Evolutionary conservation across 2,329 filamentous ascomycete genomes (phyloP).

Genomic region (Fusarium sp.): DNA sequence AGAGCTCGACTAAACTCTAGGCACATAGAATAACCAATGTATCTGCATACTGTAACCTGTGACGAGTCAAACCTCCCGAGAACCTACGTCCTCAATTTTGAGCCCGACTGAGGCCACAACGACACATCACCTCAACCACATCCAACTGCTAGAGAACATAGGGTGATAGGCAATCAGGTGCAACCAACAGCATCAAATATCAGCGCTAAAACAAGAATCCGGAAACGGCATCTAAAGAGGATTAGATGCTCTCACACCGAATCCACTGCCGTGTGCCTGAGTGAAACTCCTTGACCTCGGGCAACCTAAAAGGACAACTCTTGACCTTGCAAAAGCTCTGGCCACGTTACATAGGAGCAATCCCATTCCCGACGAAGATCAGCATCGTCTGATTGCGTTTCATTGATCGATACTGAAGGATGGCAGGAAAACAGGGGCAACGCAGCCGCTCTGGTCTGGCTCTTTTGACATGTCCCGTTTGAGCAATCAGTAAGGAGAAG

Average conservation of each 20-base stretch:
- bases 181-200: not conserved
- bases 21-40: constrained; percentile 15
- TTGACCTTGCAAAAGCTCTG: constrained; percentile 10
- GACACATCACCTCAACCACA: constrained; percentile 8
- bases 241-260: constrained; percentile 6
- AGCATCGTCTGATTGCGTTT: constrained; percentile 14
- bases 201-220: constrained; percentile 40
- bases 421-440: constrained; percentile 19
- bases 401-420: constrained; percentile 17
- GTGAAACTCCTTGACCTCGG: constrained; percentile 9
- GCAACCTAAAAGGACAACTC: not conserved
- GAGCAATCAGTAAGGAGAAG: constrained; percentile 2
- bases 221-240: constrained; percentile 32
- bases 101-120: constrained; percentile 1
- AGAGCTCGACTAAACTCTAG: not conserved
- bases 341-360: constrained; percentile 10
- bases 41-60: not conserved
- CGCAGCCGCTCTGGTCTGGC: not conserved
- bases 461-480: not conserved
- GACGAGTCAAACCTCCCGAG: constrained; percentile 6
- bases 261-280: constrained; percentile 17
- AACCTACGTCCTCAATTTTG: constrained; percentile 10
- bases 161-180: not conserved
- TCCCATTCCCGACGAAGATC: constrained; percentile 17
- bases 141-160: not conserved